These are phyloP conservation scores for Ascochyta viciae-villosae DNA, from an alignment of 2,329 filamentous ascomycete species.

Conservation along the genomic window DNA sequence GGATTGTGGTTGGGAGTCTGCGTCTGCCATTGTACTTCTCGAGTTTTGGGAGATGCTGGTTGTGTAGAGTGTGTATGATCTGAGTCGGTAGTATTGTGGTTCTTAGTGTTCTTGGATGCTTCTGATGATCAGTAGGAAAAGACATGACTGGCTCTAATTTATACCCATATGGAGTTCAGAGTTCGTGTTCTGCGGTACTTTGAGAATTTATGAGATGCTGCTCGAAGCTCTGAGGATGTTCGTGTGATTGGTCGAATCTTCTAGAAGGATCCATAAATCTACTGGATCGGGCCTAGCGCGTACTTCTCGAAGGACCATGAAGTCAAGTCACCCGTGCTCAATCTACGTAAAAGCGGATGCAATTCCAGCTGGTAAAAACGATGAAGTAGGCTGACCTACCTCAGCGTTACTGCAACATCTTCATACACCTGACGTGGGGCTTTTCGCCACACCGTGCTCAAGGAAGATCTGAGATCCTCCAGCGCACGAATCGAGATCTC, in stretches of 20 bases:
- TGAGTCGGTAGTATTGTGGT: not conserved
- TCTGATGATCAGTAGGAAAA: not conserved
- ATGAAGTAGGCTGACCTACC: too few species aligned
- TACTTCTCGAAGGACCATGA: not conserved
- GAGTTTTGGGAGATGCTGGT: not conserved
- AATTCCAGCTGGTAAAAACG: too few species aligned
- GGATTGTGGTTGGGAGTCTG: not conserved
- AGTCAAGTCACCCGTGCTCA: not conserved
- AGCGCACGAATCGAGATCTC: too few species aligned
- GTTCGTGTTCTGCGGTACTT: not conserved
- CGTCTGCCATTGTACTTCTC: constrained; percentile 8
- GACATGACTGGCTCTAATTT: not conserved
- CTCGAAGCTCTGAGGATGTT: constrained; percentile 10
- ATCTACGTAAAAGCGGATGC: too few species aligned
- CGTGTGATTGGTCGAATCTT: constrained; percentile 20
- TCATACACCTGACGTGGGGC: too few species aligned
- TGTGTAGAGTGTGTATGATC: not conserved
- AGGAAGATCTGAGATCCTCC: too few species aligned
- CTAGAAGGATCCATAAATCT: constrained; percentile 9
- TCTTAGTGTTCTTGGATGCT: not conserved
- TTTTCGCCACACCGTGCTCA: too few species aligned
- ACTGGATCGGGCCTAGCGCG: not conserved
- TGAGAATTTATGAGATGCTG: not conserved
- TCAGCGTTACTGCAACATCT: too few species aligned
- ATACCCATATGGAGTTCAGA: not conserved